These are phyloP conservation scores for Ceratocystis cubensis DNA, from an alignment of 2,329 filamentous ascomycete species.

Conservation along the genomic window DNA sequence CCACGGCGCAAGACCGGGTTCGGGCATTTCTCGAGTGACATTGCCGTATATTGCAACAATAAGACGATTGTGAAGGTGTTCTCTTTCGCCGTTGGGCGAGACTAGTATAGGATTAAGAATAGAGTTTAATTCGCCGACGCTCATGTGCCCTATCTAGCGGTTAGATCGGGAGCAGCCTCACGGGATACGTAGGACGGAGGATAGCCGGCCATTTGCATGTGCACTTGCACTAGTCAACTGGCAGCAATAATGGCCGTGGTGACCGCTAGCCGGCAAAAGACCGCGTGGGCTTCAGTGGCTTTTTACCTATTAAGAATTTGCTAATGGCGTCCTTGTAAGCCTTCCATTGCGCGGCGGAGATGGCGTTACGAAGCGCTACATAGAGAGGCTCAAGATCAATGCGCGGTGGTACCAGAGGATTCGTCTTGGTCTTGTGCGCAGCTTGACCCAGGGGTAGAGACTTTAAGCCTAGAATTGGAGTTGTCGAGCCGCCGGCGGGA, in stretches of 20 bases:
- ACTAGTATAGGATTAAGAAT: slow-evolving; percentile 51
- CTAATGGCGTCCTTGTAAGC: slow-evolving; percentile 51
- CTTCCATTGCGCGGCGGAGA: slow-evolving; percentile 50
- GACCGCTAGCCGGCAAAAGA: slow-evolving; percentile 22
- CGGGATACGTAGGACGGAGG: not conserved
- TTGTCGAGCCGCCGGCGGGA: slow-evolving; percentile 38
- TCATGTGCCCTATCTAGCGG: slow-evolving; percentile 17
- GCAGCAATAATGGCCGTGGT: not conserved
- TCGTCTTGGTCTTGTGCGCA: slow-evolving; percentile 43
- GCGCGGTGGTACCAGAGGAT: slow-evolving; percentile 50
- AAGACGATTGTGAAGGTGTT: slow-evolving; percentile 56
- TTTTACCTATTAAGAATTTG: slow-evolving; percentile 49
- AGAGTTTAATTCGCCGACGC: slow-evolving; percentile 41
- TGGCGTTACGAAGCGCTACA: slow-evolving; percentile 45
- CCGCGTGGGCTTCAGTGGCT: slow-evolving; percentile 23
- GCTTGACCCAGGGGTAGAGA: slow-evolving; percentile 36
- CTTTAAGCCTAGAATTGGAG: slow-evolving; percentile 28
- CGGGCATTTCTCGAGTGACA: slow-evolving; percentile 56
- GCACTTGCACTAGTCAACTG: not conserved
- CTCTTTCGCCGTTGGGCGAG: slow-evolving; percentile 44
- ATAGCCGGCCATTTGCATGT: not conserved
- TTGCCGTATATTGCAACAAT: slow-evolving; percentile 55
- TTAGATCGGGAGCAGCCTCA: not conserved
- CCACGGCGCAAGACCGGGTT: slow-evolving; percentile 55
- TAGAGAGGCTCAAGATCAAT: slow-evolving; percentile 57